Base-by-base conservation (phyloP, 139 green algal genomes). In the Micractinium sp. region DNA sequence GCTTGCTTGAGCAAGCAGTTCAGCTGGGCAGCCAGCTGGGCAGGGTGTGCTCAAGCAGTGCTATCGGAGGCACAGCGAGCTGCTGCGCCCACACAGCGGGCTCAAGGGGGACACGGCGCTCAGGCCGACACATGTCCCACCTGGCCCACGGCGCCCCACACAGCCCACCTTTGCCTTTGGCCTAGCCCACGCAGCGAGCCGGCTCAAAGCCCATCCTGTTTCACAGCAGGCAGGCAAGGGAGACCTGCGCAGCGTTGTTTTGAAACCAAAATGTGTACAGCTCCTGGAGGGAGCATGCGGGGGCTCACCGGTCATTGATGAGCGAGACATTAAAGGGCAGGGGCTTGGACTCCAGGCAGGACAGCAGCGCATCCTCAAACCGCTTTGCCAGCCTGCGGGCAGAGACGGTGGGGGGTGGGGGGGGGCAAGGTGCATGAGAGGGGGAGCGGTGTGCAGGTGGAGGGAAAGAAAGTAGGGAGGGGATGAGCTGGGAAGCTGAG, bases 291-390 rank as follows among this genome's bases (percentile, higher is more conserved):
- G 74, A 20, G 18, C 74, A 16, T 0, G 16, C 35, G 35, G 0
- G 3, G 7, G 23, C 77, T 7, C 38, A 67, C 78, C 47, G 31
- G 83, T 87, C 83, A 38, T 87, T 87, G 66, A 87, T 87, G 83
- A 87, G 41, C 66, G 25, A 47, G 35, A 79, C 63, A 66, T 87
- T 87, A 66, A 87, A 87, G 29, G 83, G 83, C 38, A 66, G 83
- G 16, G 36, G 66, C 39, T 61, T 61, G 67, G 27, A 31, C 67
- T 87, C 83, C 83, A 87, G 83, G 83, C 83, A 87, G 15, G 33
- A 18, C 38, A 75, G 33, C 67, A 87, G 67, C 29, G 66, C 63
- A 22, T 80, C 83, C 83, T 87, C 83, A 80, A 87, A 87, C 33
- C 56, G 66, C 2, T n/a, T 47, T 39, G 9, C 36, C 67, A 87